A percentile compares a stretch with the other conserved stretches of the same genome.
Conservation (phyloP, 2,329 filamentous ascomycete genomes). For the Leptographium galeiforme region DNA sequence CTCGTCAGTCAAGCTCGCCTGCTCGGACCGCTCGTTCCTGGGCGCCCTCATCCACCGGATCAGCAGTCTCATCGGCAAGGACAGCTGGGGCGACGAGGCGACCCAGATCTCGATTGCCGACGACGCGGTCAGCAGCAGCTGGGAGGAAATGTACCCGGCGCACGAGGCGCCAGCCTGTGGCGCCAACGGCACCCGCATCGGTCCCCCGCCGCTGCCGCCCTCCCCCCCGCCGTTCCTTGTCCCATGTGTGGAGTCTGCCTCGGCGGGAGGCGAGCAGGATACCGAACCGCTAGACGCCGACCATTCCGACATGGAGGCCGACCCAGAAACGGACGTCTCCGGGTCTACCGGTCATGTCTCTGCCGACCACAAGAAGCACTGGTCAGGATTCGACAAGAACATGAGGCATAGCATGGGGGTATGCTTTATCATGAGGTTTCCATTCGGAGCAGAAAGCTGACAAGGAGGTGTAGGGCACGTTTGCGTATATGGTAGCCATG, state of each 20-base stretch:
- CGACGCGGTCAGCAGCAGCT: not conserved
- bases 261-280: not conserved
- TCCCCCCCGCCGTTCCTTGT: slow-evolving; percentile 8
- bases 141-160: not conserved
- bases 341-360: not conserved
- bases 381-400: no score
- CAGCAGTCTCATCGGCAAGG: not conserved
- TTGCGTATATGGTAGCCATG: not conserved
- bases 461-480: not conserved
- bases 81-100: not conserved
- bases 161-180: not conserved
- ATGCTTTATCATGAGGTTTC: no score
- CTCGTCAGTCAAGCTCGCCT: not conserved
- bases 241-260: slow-evolving; percentile 7
- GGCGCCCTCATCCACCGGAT: slow-evolving; percentile 18
- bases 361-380: no score
- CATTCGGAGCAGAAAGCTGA: no score
- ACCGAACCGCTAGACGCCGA: no score
- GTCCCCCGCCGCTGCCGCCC: slow-evolving; percentile 5
- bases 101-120: not conserved
- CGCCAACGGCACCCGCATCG: not conserved
- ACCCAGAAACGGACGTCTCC: not conserved
- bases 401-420: no score
- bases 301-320: no score
- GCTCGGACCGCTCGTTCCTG: slow-evolving; percentile 21